A percentile compares a stretch with the other conserved stretches of the same genome.
Conservation (phyloP, 2,329 filamentous ascomycete genomes). For the Zymoseptoria passerinii region DNA sequence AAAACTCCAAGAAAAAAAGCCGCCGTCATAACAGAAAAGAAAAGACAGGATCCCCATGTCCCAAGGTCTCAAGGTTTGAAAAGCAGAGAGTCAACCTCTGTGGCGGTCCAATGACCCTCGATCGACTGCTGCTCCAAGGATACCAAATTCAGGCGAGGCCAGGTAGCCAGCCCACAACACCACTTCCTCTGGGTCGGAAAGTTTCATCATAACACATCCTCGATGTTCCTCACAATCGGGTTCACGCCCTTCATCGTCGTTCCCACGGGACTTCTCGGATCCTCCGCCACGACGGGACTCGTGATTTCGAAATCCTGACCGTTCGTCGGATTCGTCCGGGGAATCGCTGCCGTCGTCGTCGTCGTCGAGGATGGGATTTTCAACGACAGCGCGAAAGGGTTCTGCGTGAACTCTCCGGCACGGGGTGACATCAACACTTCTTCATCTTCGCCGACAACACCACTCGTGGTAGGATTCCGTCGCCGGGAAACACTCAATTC, state of each 20-base stretch:
- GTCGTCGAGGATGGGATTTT: conserved; percentile 25
- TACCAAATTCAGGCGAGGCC: not conserved
- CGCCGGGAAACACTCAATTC: conserved; percentile 10
- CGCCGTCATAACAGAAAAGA: no score
- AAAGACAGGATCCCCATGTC: no score
- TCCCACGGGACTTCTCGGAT: conserved; percentile 60
- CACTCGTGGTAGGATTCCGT: not conserved
- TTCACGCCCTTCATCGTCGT: conserved; percentile 58
- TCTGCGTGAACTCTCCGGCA: conserved; percentile 62
- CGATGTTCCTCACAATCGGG: conserved; percentile 69
- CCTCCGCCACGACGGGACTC: conserved; percentile 23
- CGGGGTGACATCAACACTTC: conserved; percentile 60
- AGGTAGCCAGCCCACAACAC: no score
- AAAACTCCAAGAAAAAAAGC: not conserved
- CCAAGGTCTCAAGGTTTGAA: no score
- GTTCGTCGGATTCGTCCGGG: conserved; percentile 41
- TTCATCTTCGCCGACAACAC: not conserved
- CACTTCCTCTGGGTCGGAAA: not conserved
- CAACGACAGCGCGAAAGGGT: conserved; percentile 46
- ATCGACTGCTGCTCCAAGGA: no score
- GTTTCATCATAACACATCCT: conserved; percentile 57
- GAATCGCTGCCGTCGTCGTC: conserved; percentile 39
- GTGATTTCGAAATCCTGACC: no score
- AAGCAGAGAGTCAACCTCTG: no score
- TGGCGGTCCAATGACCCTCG: no score